phyloP scores from a whole-genome alignment of 140 eudicot species.

The Bidens hawaiensis region DNA sequence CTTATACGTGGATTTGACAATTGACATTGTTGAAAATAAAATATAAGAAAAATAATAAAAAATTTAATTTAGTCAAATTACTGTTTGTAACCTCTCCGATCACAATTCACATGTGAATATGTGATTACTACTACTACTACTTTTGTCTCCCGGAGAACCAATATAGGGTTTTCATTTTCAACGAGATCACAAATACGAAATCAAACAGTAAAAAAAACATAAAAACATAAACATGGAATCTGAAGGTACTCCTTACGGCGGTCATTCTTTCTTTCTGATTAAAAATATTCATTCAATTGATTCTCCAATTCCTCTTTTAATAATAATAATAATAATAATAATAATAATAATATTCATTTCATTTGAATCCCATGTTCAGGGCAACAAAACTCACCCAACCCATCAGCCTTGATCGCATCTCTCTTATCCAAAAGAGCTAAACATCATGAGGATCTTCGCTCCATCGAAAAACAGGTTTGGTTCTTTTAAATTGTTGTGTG shows the following conservation, averaged over 20 bases:
- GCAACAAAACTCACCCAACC: conserved; percentile 59
- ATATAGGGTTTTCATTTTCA: conserved; percentile 13
- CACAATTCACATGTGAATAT: background rate
- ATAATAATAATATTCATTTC: conserved; percentile 1
- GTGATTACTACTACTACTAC: too few species aligned
- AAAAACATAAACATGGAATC: conserved; percentile 42
- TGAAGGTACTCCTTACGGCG: conserved; percentile 29
- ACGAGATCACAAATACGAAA: conserved; percentile 13
- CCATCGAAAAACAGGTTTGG: conserved; percentile 78
- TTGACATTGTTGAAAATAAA: background rate
- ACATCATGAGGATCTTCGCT: conserved; percentile 83
- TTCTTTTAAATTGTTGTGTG: background rate
- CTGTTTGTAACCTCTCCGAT: conserved; percentile 11
- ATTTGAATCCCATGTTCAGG: conserved; percentile 34
- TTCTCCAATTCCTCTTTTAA: background rate
- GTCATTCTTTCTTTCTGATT: background rate
- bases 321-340: background rate
- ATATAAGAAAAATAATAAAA: too few species aligned
- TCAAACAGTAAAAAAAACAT: conserved; percentile 35
- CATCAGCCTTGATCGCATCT: conserved; percentile 58
- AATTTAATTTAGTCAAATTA: conserved; percentile 5
- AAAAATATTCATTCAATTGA: background rate
- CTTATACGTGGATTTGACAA: too few species aligned
- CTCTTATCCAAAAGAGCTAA: conserved; percentile 74
- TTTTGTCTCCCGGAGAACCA: conserved; percentile 5